Evolutionary conservation across 768 basidiomycete species (phyloP).

Genomic region (Amanita molliuscula): DNA sequence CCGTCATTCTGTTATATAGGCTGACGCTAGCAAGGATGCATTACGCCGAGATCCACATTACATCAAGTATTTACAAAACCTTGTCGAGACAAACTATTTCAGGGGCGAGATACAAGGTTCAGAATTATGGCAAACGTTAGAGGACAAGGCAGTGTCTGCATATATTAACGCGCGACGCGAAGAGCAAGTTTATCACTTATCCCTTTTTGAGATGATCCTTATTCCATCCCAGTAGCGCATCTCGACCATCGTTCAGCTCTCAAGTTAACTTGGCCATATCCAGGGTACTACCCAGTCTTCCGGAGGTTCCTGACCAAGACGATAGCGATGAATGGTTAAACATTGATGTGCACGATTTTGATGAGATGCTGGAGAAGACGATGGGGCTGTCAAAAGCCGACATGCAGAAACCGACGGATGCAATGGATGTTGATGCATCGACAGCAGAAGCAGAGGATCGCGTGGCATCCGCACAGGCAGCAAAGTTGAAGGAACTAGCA

Average conservation of each 20-base stretch:
- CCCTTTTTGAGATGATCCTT: neutral
- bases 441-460: constrained; percentile 33
- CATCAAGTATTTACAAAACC: constrained; percentile 54
- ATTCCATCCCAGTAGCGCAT: constrained; percentile 32
- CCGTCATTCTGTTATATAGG: constrained; percentile 24
- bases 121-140: constrained; percentile 60
- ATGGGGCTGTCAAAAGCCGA: constrained; percentile 16
- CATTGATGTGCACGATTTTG: constrained; percentile 65
- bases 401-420: constrained; percentile 13
- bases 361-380: constrained; percentile 52
- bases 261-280: constrained; percentile 58
- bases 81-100: constrained; percentile 67
- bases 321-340: constrained; percentile 91
- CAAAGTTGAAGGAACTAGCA: constrained; percentile 66
- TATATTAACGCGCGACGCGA: constrained; percentile 54
- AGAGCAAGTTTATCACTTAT: constrained; percentile 43
- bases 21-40: constrained; percentile 56
- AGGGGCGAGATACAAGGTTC: constrained; percentile 71
- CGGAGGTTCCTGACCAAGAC: constrained; percentile 18
- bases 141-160: constrained; percentile 55
- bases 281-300: constrained; percentile 23
- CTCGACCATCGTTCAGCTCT: constrained; percentile 67
- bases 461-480: constrained; percentile 54
- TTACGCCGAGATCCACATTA: constrained; percentile 63
- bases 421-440: constrained; percentile 41